Percentiles rank a stretch among this genome's conserved stretches.
These are phyloP conservation scores for Casuarina cunninghamiana DNA, from an alignment of 306 rosid genomes.

Conservation along the genomic window DNA sequence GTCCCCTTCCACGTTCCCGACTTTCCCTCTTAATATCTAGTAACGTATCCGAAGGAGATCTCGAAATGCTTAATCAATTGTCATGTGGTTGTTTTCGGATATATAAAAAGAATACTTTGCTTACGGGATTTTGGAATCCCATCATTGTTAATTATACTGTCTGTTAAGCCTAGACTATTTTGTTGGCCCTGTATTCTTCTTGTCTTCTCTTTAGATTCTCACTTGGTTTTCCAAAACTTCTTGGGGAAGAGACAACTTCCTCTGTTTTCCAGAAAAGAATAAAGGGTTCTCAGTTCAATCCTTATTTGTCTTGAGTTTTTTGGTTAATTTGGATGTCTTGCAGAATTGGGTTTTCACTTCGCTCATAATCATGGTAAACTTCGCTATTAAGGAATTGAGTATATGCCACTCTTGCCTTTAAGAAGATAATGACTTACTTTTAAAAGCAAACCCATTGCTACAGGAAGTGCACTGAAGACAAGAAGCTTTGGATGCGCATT, in stretches of 20 bases:
- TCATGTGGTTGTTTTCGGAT: background rate
- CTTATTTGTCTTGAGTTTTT: no score
- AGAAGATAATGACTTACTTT: background rate
- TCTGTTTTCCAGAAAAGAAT: background rate
- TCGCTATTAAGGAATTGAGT: slow-evolving; percentile 19
- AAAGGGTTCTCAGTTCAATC: no score
- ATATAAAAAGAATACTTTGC: background rate
- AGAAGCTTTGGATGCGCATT: background rate
- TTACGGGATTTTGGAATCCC: background rate
- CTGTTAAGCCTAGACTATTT: slow-evolving; percentile 1
- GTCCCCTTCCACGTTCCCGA: slow-evolving; percentile 3
- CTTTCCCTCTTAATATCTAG: background rate
- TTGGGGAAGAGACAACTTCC: background rate
- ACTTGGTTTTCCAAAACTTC: background rate
- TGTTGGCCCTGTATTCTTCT: background rate
- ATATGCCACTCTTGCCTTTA: background rate
- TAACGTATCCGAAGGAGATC: background rate
- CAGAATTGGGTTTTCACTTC: background rate
- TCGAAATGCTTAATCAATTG: background rate
- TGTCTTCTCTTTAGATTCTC: background rate
- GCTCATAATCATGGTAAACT: background rate
- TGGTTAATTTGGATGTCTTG: no score
- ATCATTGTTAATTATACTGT: slow-evolving; percentile 17
- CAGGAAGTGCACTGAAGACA: background rate
- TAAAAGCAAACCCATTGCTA: background rate